Percentiles rank a stretch among this genome's conserved stretches.
phyloP scores from a whole-genome alignment of 2,329 filamentous ascomycete genomes.

The Botryotinia convoluta region DNA sequence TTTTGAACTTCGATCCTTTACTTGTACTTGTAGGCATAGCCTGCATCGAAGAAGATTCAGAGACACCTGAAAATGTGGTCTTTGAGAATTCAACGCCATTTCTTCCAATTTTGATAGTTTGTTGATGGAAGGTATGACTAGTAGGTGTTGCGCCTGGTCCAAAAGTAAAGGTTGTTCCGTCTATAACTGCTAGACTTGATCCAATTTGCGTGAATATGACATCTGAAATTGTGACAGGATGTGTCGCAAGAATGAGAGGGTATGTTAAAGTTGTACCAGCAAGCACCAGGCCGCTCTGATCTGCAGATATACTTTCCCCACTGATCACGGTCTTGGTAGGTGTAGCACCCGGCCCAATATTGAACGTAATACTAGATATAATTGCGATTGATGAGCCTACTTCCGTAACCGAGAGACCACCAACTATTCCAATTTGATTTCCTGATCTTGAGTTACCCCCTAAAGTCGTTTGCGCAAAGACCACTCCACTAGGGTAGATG shows the following conservation, averaged over 20 bases:
- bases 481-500: constrained; percentile 29
- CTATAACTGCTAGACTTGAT: constrained; percentile 45
- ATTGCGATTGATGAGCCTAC: constrained; percentile 42
- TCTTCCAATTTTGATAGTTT: constrained; percentile 52
- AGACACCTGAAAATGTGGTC: constrained; percentile 24
- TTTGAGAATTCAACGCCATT: constrained; percentile 42
- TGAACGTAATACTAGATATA: constrained; percentile 49
- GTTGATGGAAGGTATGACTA: constrained; percentile 48
- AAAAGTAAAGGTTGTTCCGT: constrained; percentile 51
- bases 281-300: constrained; percentile 46
- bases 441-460: constrained; percentile 27
- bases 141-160: constrained; percentile 45
- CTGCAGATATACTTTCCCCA: constrained; percentile 52
- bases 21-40: constrained; percentile 29
- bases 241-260: constrained; percentile 30
- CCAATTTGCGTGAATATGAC: constrained; percentile 35
- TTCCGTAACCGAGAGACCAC: constrained; percentile 33
- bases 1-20: background rate
- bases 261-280: constrained; percentile 27
- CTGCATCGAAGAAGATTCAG: constrained; percentile 28
- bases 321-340: constrained; percentile 47
- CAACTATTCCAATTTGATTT: constrained; percentile 24
- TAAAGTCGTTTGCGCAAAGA: constrained; percentile 29
- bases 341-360: constrained; percentile 46
- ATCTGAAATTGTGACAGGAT: constrained; percentile 29